A percentile compares a stretch with the other conserved stretches of the same genome.
These are phyloP conservation scores for Microbotryomycetes sp. DNA, from an alignment of 1,284 basidiomycete genomes.

Conservation along the genomic window DNA sequence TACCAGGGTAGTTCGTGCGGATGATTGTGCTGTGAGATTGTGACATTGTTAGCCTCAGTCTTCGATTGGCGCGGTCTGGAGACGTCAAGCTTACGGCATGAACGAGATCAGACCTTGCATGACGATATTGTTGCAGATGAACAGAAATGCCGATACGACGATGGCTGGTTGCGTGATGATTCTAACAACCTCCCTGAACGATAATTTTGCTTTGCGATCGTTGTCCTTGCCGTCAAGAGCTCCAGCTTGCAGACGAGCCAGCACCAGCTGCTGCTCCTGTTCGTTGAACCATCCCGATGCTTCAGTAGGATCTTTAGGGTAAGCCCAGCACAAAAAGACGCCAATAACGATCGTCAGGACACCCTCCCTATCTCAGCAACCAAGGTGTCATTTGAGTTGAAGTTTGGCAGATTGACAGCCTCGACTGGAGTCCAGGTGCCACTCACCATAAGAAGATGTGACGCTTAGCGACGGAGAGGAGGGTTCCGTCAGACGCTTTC, in stretches of 20 bases:
- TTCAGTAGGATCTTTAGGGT: slow-evolving; percentile 32
- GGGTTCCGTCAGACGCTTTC: not conserved
- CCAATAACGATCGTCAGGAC: slow-evolving; percentile 37
- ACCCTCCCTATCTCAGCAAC: slow-evolving; percentile 39
- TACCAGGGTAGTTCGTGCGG: slow-evolving; percentile 35
- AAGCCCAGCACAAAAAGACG: slow-evolving; percentile 32
- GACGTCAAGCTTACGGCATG: not conserved
- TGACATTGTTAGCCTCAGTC: too few relatives aligned
- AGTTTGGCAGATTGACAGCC: not conserved
- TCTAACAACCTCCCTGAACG: slow-evolving; percentile 21
- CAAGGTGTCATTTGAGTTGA: slow-evolving; percentile 20
- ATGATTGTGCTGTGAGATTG: slow-evolving; percentile 36
- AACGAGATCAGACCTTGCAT: slow-evolving; percentile 1
- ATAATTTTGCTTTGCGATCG: slow-evolving; percentile 29
- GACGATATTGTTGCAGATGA: slow-evolving; percentile 4
- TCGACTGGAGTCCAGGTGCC: not conserved
- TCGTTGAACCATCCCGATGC: slow-evolving; percentile 33
- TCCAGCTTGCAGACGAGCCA: slow-evolving; percentile 34
- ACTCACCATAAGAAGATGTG: slow-evolving; percentile 2
- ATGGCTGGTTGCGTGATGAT: slow-evolving; percentile 5
- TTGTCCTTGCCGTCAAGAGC: slow-evolving; percentile 28
- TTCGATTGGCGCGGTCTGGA: too few relatives aligned
- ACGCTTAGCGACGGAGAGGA: slow-evolving; percentile 25
- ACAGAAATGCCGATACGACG: not conserved
- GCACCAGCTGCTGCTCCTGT: slow-evolving; percentile 33